Percentiles rank a stretch among this genome's conserved stretches.
Conservation (phyloP, 1,139 yeast species). For the Saccharomyces hybrid region DNA sequence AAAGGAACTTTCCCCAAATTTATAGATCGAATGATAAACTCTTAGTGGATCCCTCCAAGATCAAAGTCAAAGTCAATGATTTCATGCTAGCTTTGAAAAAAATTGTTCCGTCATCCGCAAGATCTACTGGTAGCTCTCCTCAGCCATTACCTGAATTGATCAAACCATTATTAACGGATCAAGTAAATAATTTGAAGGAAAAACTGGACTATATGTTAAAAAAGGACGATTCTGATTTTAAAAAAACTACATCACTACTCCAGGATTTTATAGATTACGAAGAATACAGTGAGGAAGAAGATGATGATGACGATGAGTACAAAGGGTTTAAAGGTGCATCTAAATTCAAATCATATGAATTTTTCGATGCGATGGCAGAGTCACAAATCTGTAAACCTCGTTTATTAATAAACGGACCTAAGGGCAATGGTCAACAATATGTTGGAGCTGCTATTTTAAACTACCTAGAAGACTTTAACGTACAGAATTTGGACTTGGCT, state of each 20-base stretch:
- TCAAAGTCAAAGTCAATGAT: slow-evolving; percentile 75
- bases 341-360: slow-evolving; percentile 34
- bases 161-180: slow-evolving; percentile 49
- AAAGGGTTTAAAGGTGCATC: slow-evolving; percentile 65
- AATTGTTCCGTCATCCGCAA: slow-evolving; percentile 85
- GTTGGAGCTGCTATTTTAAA: slow-evolving; percentile 76
- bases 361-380: slow-evolving; percentile 36
- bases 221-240: slow-evolving; percentile 23
- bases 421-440: slow-evolving; percentile 88
- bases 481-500: slow-evolving; percentile 78
- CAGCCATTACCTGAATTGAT: slow-evolving; percentile 74
- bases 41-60: slow-evolving; percentile 59
- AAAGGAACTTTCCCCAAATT: slow-evolving; percentile 88
- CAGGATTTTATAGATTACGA: slow-evolving; percentile 30
- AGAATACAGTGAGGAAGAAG: slow-evolving; percentile 23
- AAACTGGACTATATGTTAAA: slow-evolving; percentile 51
- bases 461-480: slow-evolving; percentile 81
- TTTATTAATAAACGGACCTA: slow-evolving; percentile 59
- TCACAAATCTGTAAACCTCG: slow-evolving; percentile 80
- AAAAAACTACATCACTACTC: slow-evolving; percentile 27
- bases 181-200: slow-evolving; percentile 40
- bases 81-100: slow-evolving; percentile 81
- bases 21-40: slow-evolving; percentile 71
- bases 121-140: slow-evolving; percentile 69
- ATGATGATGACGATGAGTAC: slow-evolving; percentile 38